A percentile compares a stretch with the other conserved stretches of the same genome.
Evolutionary conservation across 306 rosid genomes (phyloP).

Genomic region (Ochetophila trinervis): DNA sequence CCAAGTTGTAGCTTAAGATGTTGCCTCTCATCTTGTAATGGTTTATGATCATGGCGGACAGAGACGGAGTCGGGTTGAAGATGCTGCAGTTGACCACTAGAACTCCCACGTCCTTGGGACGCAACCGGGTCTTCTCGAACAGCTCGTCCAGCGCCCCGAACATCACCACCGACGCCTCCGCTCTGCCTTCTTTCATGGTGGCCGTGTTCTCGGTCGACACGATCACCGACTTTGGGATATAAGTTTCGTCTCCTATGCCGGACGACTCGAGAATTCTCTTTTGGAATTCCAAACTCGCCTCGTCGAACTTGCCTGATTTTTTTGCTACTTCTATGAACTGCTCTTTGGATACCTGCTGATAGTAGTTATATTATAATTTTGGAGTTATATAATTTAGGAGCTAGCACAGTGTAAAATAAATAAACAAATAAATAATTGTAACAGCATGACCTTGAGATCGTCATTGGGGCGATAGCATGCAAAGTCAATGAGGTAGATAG

Average conservation of each 20-base stretch:
- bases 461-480: constrained; percentile 69
- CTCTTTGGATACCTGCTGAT: constrained; percentile 58
- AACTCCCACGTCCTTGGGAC: constrained; percentile 82
- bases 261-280: constrained; percentile 64
- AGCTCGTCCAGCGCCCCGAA: constrained; percentile 94
- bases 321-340: constrained; percentile 69
- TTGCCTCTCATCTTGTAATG: constrained; percentile 98
- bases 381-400: too few species aligned
- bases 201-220: constrained; percentile 48
- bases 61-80: constrained; percentile 92
- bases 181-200: constrained; percentile 92
- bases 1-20: constrained; percentile 83
- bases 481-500: constrained; percentile 82
- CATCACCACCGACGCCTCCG: constrained; percentile 80
- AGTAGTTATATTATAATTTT: too few species aligned
- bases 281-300: constrained; percentile 62
- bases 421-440: too few species aligned
- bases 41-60: constrained; percentile 95
- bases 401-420: too few species aligned
- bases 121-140: constrained; percentile 67
- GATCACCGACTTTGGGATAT: constrained; percentile 67
- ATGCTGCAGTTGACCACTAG: constrained; percentile 92
- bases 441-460: constrained; percentile 85
- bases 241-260: constrained; percentile 86
- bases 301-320: constrained; percentile 79